A percentile compares a stretch with the other conserved stretches of the same genome.
Conservation (phyloP, 2,329 filamentous ascomycete genomes). For the Catunica adiposa region DNA sequence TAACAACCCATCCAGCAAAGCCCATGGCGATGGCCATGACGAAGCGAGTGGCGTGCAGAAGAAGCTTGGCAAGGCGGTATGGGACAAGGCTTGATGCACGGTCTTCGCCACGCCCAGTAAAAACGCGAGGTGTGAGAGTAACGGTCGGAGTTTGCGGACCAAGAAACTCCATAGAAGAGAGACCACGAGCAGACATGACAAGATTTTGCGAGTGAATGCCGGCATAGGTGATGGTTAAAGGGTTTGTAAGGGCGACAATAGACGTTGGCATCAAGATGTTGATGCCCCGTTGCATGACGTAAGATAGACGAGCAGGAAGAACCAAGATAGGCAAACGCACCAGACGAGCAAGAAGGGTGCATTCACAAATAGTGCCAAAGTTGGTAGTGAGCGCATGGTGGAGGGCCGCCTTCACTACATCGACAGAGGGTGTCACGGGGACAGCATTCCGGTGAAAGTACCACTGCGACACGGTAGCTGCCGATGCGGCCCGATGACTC, state of each 20-base stretch:
- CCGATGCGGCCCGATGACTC: slow-evolving; percentile 78
- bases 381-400: slow-evolving; percentile 69
- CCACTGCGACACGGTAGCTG: slow-evolving; percentile 94
- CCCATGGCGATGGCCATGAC: slow-evolving; percentile 82
- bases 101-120: slow-evolving; percentile 25
- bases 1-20: slow-evolving; percentile 93
- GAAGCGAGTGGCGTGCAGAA: slow-evolving; percentile 78
- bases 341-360: slow-evolving; percentile 62
- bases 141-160: slow-evolving; percentile 57
- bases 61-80: slow-evolving; percentile 77
- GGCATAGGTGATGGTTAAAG: slow-evolving; percentile 78
- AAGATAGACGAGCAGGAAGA: slow-evolving; percentile 52
- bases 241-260: slow-evolving; percentile 73
- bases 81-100: slow-evolving; percentile 44
- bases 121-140: slow-evolving; percentile 43
- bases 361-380: slow-evolving; percentile 83
- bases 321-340: slow-evolving; percentile 74
- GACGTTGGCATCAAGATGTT: slow-evolving; percentile 74
- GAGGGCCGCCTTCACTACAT: slow-evolving; percentile 71
- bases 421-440: slow-evolving; percentile 58
- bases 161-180: slow-evolving; percentile 71
- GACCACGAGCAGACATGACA: slow-evolving; percentile 56
- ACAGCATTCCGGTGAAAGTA: slow-evolving; percentile 87
- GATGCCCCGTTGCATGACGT: slow-evolving; percentile 52
- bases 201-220: slow-evolving; percentile 85